Base-by-base conservation (phyloP, 768 basidiomycete genomes). In the Serendipita vermifera region DNA sequence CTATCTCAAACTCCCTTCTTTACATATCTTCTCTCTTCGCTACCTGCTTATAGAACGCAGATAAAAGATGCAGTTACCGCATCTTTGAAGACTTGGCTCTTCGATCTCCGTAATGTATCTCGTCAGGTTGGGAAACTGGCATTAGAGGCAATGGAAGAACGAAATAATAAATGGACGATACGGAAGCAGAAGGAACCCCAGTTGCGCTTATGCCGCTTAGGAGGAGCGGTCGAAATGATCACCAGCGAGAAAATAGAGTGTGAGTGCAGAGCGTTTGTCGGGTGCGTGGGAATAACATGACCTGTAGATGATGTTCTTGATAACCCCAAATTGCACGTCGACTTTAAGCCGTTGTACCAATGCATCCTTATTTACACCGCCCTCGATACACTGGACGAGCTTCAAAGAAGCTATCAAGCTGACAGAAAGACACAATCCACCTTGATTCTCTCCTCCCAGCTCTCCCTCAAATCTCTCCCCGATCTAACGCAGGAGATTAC, bases 371-470 rank as follows among this genome's bases (percentile, higher is more conserved):
- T 97, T 59, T 94, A 98, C 68, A 81, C 85, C 57, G 81, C 91
- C 3, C 74, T 99, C 20, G 89, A 93, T 65, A 83, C 84, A n/a
- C 75, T 93, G 33, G 84, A 87, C 38, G 92, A 94, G 61, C 75
- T 98, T 7, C 89, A 90, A 56, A 79, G 77, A 55, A 93, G 84
- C 31, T 99, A 97, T 64, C 94, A 98, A 70, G 89, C 87, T n/a
- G 96, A 99, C 68, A 80, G 96, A 64, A 91, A 94, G 94, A 90
- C 92, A 0, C 96, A 99, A 86, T 94, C 96, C 2, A 87, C 87
- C 60, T 79, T 99, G 6, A 96, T 98, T 66, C 78, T 99, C 27
- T 91, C 87, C 1, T 73, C 73, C 26, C 83, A 83, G 0, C 72
- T 89, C 20, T 78, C 81, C 29, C 63, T 90, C 32, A 65, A 75